A percentile compares a stretch with the other conserved stretches of the same genome.
These are phyloP conservation scores for Naematelia aurantialba DNA, from an alignment of 768 basidiomycete species.

Conservation along the genomic window DNA sequence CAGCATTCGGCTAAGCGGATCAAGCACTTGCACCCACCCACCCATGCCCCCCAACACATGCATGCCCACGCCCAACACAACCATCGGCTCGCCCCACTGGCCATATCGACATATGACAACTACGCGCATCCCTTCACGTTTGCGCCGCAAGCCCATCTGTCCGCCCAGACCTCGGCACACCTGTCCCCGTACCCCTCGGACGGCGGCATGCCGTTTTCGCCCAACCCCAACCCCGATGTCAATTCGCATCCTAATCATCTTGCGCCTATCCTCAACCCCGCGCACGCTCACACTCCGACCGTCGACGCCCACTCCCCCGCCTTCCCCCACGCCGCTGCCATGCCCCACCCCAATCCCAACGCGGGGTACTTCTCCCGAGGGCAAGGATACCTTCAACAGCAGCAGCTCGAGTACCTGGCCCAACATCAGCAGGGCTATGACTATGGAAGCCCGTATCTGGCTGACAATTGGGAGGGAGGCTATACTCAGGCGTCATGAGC, in stretches of 20 bases:
- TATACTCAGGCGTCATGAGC: conserved; percentile 4
- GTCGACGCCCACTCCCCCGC: conserved; percentile 21
- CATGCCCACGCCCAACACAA: not conserved
- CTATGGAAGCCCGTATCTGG: conserved; percentile 34
- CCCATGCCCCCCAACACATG: not conserved
- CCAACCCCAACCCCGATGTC: conserved; percentile 8
- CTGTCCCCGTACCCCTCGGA: conserved; percentile 24
- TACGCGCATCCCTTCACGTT: conserved; percentile 27
- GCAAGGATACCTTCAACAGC: conserved; percentile 34
- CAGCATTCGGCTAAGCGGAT: conserved; percentile 25
- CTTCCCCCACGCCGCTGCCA: conserved; percentile 15
- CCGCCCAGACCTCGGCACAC: conserved; percentile 14
- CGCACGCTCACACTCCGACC: conserved; percentile 9
- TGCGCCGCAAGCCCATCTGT: conserved; percentile 11
- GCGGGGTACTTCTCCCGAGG: conserved; percentile 17
- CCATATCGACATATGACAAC: conserved; percentile 20
- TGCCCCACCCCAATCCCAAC: conserved; percentile 9
- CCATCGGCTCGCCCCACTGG: conserved; percentile 22
- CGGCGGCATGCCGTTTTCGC: conserved; percentile 4
- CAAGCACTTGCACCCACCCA: conserved; percentile 19
- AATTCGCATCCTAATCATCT: conserved; percentile 23
- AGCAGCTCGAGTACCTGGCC: conserved; percentile 35
- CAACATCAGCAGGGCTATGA: conserved; percentile 29
- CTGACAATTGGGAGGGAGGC: conserved; percentile 26
- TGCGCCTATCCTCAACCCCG: conserved; percentile 28